Base-by-base conservation (phyloP, 108 stramenopile genomes). In the Nitzschia putrida region DNA sequence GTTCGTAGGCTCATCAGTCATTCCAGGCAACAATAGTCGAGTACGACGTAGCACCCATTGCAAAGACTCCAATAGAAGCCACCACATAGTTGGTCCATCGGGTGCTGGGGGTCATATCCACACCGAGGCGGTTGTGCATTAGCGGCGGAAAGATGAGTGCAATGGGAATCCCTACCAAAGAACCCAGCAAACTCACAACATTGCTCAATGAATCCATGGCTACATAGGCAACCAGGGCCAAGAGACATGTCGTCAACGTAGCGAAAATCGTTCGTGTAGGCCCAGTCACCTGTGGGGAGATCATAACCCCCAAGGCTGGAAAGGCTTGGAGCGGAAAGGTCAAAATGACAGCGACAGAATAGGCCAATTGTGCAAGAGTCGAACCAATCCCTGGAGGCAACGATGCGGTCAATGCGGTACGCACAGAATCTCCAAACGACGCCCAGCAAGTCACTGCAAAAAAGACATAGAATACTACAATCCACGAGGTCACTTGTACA, bases 291-390 rank as follows among this genome's bases (percentile, higher is more conserved):
- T 26, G 12, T 7, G 16, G 16, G 12, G 37, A 37, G 29, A 64
- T 66, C 10, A 71, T 52, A 21, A 85, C 78, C 40, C 80, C 75
- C 72, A 85, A 57, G 20, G 84, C 84, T 18, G 84, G 84, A 70
- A 80, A 85, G n/a, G 75, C 75, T 68, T 85, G 84, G 8, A 85
- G 64, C 5, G 84, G 84, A 77, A 81, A 85, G 10, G 83, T 81
- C 40, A 84, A 77, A 21, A 77, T 65, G 26, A 84, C 80, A 18
- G 83, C 83, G 12, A 84, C 51, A 8, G 79, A 80, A 67, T 84
- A 84, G 7, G 79, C 79, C 14, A 84, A 49, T 71, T 84, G 83
- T 1, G 78, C 80, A 16, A 52, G 58, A 2, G 82, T 82, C 5
- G 81, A 42, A 69, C 66, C 64, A 18, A 44, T 25, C 1, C 77